Percentiles rank a stretch among this genome's conserved stretches.
Conservation (phyloP, 2,329 filamentous ascomycete species). For the Capronia epimyces region DNA sequence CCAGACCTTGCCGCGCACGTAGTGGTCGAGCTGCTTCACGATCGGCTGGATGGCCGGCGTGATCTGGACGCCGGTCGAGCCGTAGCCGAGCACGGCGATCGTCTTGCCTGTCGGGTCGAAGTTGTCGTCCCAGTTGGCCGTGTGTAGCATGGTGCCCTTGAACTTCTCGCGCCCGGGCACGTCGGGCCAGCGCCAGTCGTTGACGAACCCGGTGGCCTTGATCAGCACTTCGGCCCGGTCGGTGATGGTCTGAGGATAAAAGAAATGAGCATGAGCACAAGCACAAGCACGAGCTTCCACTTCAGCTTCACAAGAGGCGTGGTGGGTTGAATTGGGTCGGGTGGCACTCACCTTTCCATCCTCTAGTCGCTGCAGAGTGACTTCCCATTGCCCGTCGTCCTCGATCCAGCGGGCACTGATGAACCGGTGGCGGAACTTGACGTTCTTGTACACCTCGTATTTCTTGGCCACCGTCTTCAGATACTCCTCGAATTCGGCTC, state of each 20-base stretch:
- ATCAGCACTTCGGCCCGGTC: conserved; percentile 30
- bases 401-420: conserved; percentile 21
- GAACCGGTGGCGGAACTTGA: conserved; percentile 19
- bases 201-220: conserved; percentile 29
- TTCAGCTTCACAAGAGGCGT: background rate
- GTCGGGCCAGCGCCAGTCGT: conserved; percentile 31
- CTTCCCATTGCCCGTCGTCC: conserved; percentile 5
- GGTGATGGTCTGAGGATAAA: background rate
- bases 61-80: conserved; percentile 38
- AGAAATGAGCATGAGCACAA: no score
- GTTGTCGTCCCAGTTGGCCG: conserved; percentile 28
- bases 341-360: conserved; percentile 7
- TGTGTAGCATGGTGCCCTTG: conserved; percentile 29
- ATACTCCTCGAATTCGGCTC: conserved; percentile 23
- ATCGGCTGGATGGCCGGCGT: conserved; percentile 34
- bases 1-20: conserved; percentile 27
- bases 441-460: conserved; percentile 24
- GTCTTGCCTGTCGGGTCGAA: conserved; percentile 28
- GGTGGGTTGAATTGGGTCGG: background rate
- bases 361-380: conserved; percentile 4
- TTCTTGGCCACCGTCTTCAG: conserved; percentile 12
- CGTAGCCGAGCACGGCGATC: conserved; percentile 32
- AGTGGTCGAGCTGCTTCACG: conserved; percentile 29
- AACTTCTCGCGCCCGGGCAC: conserved; percentile 30
- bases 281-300: background rate